Evolutionary conservation across 176 grass and related monocot genomes (phyloP), one percentile per base, ranked within the genome.

Genomic region (Rhipidocladum racemiflorum): DNA sequence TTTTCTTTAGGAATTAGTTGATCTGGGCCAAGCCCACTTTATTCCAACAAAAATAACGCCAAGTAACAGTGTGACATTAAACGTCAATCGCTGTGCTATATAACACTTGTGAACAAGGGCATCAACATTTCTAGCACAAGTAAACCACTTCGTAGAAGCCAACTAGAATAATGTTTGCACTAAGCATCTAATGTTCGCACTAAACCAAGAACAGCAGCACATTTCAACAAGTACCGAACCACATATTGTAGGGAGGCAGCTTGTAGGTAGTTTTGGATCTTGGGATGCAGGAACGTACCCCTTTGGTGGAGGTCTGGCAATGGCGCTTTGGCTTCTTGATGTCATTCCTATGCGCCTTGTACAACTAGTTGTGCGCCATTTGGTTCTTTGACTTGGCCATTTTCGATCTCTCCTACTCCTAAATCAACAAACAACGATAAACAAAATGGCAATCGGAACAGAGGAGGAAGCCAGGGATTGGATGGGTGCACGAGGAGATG

Each of bases 371-470:
- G 90, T 95, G 92, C 49, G 92, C 92, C 39, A 90, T 95, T 82
- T 95, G 92, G 70, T 95, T 95, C 92, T 95, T 96, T 55, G 93
- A 96, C 90, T 96, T 96, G 77, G 93, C 93, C 93, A 96, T 96
- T 82, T 68, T 46, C 44, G 54, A 65, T 85, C 71, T 44, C 77
- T 65, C 48, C 62, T 46, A 30, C 61, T 48, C 28, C 73, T 35
- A 39, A n/a, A 29, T 13, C 29, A 83, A 38, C 51, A 43, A 68
- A 46, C 30, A n/a, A n/a, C n/a, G 36, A 76, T 76, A 54, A 53
- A 17, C 4, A 76, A 23, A 16, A 12, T 17, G 23, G 23, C 66
- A 17, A 5, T 20, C 10, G 2, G 44, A 55, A 24, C 7, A 44
- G 74, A 38, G 13, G 21, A 44, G 2, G 27, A 24, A 24, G 15